These are phyloP conservation scores for carrot (Daucus carota) DNA, from an alignment of 129 eudicot genomes.

Conservation along the genomic window DH1_v3.0 NC_030382.2:52734501-52735000, in stretches of 20 bases:
- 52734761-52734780: slow-evolving; percentile 58
- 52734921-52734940: slow-evolving; percentile 36
- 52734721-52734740: slow-evolving; percentile 46
- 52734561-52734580: slow-evolving; percentile 26
- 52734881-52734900: slow-evolving; percentile 25
- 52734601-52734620: slow-evolving; percentile 51
- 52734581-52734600: slow-evolving; percentile 67
- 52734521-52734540: slow-evolving; percentile 12
- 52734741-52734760: slow-evolving; percentile 64
- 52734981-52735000: slow-evolving; percentile 13
- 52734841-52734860: slow-evolving; percentile 21
- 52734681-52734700: slow-evolving; percentile 35
- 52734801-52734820: slow-evolving; percentile 26
- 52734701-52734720: slow-evolving; percentile 37
- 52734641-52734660: slow-evolving; percentile 45
- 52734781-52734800: slow-evolving; percentile 43
- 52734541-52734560: slow-evolving; percentile 8
- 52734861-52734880: slow-evolving; percentile 15
- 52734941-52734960: slow-evolving; percentile 14
- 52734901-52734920: slow-evolving; percentile 19
- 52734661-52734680: slow-evolving; percentile 35
- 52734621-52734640: slow-evolving; percentile 50
- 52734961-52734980: slow-evolving; percentile 1
- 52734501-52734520: slow-evolving; percentile 13
- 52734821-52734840: slow-evolving; percentile 37